Conservation (phyloP, 2,329 filamentous ascomycete species). For the Rugonectria rugulosa region DNA sequence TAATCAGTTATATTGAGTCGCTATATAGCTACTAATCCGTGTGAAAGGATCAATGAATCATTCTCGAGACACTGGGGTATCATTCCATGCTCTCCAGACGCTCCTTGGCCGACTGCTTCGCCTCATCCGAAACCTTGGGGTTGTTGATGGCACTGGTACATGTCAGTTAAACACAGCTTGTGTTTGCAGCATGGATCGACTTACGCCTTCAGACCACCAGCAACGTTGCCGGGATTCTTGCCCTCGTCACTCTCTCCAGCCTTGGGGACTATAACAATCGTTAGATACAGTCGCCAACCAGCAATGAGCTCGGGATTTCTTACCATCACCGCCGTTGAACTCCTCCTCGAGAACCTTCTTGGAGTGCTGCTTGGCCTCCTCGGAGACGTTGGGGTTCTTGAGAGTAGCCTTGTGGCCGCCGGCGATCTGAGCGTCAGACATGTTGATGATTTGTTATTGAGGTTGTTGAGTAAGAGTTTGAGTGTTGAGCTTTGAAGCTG, state of each 20-base stretch:
- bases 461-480: neutral
- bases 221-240: conserved; percentile 64
- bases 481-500: no score
- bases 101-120: conserved; percentile 63
- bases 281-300: no score
- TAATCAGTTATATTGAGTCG: no score
- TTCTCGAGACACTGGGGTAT: no score
- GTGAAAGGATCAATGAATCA: no score
- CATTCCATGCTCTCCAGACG: conserved; percentile 50
- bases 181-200: conserved; percentile 28
- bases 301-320: neutral
- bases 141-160: conserved; percentile 57
- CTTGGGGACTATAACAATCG: conserved; percentile 37
- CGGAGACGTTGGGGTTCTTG: conserved; percentile 63
- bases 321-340: conserved; percentile 52
- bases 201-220: conserved; percentile 60
- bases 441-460: conserved; percentile 42
- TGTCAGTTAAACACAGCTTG: conserved; percentile 31
- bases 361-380: conserved; percentile 64
- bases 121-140: conserved; percentile 63
- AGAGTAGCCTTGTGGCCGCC: conserved; percentile 67
- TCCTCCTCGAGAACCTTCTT: conserved; percentile 59
- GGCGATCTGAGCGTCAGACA: conserved; percentile 60
- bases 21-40: no score
- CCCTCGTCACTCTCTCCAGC: conserved; percentile 43